Conservation (phyloP, 768 basidiomycete species). For the Rubroboletus satanas region DNA sequence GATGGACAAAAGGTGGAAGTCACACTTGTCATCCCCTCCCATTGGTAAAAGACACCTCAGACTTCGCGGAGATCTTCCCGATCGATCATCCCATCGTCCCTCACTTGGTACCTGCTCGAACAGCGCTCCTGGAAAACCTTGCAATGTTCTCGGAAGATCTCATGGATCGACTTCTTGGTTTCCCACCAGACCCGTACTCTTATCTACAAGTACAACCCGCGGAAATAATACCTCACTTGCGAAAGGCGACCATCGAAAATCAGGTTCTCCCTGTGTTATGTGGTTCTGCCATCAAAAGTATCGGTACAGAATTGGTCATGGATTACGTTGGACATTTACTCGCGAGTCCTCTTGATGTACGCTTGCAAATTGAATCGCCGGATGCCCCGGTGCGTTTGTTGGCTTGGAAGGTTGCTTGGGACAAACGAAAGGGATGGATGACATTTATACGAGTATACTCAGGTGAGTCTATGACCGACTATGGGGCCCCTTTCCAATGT, state of each 20-base stretch:
- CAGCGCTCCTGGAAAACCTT: slow-evolving; percentile 69
- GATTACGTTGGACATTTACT: slow-evolving; percentile 79
- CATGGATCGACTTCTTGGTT: slow-evolving; percentile 64
- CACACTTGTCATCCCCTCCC: slow-evolving; percentile 48
- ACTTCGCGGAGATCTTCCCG: slow-evolving; percentile 44
- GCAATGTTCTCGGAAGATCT: slow-evolving; percentile 78
- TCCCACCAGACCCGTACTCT: slow-evolving; percentile 54
- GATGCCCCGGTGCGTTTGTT: slow-evolving; percentile 58
- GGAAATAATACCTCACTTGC: slow-evolving; percentile 59
- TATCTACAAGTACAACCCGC: slow-evolving; percentile 59
- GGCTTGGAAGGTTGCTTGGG: slow-evolving; percentile 90
- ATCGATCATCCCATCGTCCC: slow-evolving; percentile 62
- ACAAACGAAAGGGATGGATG: slow-evolving; percentile 84
- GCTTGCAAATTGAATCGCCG: slow-evolving; percentile 39
- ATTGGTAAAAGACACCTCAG: slow-evolving; percentile 42
- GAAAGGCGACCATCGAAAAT: slow-evolving; percentile 60
- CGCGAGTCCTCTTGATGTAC: slow-evolving; percentile 71
- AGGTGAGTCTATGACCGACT: slow-evolving; percentile 41
- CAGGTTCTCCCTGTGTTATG: slow-evolving; percentile 76
- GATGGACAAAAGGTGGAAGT: slow-evolving; percentile 55
- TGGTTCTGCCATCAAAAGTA: slow-evolving; percentile 75
- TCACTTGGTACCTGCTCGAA: slow-evolving; percentile 64
- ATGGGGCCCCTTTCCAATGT: not conserved
- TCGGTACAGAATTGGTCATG: slow-evolving; percentile 78
- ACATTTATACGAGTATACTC: slow-evolving; percentile 89